Base-by-base conservation (phyloP, 2,329 filamentous ascomycete species). In the Blastomyces gilchristii region DNA sequence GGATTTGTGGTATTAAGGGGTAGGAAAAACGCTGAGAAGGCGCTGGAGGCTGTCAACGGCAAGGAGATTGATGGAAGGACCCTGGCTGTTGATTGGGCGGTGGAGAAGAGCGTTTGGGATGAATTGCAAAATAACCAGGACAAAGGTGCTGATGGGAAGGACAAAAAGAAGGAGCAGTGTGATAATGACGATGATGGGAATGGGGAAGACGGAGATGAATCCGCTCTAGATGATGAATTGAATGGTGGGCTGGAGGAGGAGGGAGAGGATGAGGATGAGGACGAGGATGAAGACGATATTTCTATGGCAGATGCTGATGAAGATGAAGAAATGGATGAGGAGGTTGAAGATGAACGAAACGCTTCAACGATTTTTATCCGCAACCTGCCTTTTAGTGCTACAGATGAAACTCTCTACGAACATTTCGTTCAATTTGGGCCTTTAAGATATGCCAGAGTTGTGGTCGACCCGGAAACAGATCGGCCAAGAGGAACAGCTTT, bases 71-170 rank as follows among this genome's bases (percentile, higher is more conserved):
- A 96, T 73, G 94, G 92, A 1, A 84, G 94, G 70, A 88, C 87
- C 9, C 76, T 99, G 65, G 94, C 93, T 37, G 94, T 99, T 7
- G 94, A 99, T 77, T 99, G 91, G 90, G 93, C 95, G 41, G 91
- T 97, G 3, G 91, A 97, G 65, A 96, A 95, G 78, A 83, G 87
- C 52, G 86, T 87, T 7, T 99, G 91, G 91, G 84, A 92, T 66
- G 82, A 85, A 65, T 80, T 86, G 66, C 78, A 80, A 49, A 81
- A 85, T 62, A 73, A 79, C 56, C 69, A 70, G 31, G 74, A 76
- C 1, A 74, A 78, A 6, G 66, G 69, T 54, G 68, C 68, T 9
- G 65, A 69, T 22, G 63, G 65, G 61, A 70, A 75, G 28, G 69
- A 68, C 2, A 67, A 70, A 31, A 64, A 74, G 73, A 71, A 74